Evolutionary conservation across 163 green algal species (phyloP).

Genomic region (Volvox carteri): DNA sequence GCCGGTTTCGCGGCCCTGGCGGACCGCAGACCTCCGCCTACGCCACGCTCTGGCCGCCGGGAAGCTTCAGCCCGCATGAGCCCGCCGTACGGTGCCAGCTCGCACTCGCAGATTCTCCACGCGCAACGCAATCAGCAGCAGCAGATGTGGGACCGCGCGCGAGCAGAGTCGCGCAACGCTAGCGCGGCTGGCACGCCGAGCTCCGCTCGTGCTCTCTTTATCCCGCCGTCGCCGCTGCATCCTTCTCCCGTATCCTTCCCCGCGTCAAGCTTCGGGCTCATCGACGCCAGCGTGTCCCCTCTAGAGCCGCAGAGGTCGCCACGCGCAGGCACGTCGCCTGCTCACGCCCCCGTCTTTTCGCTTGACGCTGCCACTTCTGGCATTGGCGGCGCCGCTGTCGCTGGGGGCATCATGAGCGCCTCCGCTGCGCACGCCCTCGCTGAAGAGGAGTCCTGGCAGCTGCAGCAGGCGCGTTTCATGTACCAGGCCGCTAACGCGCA

Average conservation of each 20-base stretch:
- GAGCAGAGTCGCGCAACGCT: slow-evolving; percentile 18
- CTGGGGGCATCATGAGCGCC: background rate
- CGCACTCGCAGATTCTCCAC: background rate
- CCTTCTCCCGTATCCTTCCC: background rate
- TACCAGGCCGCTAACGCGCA: background rate
- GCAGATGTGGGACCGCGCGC: slow-evolving; percentile 13
- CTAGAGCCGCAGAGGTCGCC: slow-evolving; percentile 12
- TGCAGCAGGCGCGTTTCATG: slow-evolving; percentile 4
- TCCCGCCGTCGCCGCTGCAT: background rate
- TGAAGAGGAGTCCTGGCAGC: slow-evolving; percentile 29
- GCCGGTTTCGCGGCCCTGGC: background rate
- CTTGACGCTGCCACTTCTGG: background rate
- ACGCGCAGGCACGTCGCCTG: background rate
- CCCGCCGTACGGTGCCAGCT: background rate
- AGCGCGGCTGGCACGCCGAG: slow-evolving; percentile 37
- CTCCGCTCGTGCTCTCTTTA: slow-evolving; percentile 35
- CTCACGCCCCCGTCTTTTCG: background rate
- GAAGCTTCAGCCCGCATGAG: background rate
- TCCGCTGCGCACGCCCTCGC: background rate
- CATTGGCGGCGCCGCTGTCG: background rate
- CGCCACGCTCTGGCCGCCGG: background rate
- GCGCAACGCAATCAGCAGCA: slow-evolving; percentile 16
- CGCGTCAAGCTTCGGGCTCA: background rate
- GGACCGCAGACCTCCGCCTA: background rate
- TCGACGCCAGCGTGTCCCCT: background rate